These are phyloP conservation scores for Colletotrichum orbiculare DNA, from an alignment of 2,329 filamentous ascomycete species.

Conservation along the genomic window DNA sequence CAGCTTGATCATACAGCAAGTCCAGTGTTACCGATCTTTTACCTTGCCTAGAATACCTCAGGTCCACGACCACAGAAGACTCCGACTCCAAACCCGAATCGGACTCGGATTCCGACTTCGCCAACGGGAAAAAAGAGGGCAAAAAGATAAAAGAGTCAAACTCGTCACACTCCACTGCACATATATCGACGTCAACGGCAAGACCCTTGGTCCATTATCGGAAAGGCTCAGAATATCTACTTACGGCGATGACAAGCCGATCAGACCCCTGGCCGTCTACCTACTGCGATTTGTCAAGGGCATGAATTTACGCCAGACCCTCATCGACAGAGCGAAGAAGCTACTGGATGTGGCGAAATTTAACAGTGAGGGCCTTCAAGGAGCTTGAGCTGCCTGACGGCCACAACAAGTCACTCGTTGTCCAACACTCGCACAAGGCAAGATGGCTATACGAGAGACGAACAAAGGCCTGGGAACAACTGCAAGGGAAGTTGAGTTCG, in stretches of 20 bases:
- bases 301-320: not conserved
- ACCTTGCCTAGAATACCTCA: not conserved
- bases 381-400: not conserved
- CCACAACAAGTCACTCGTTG: not conserved
- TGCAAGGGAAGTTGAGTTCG: conserved; percentile 1
- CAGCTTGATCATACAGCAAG: too few relatives aligned
- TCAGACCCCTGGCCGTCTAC: not conserved
- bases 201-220: not conserved
- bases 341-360: not conserved
- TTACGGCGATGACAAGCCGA: not conserved
- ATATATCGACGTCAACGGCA: not conserved
- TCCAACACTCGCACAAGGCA: conserved; percentile 1
- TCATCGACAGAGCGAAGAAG: not conserved
- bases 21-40: not conserved
- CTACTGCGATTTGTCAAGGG: not conserved
- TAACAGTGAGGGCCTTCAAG: not conserved
- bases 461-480: conserved; percentile 8
- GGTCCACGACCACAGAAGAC: too few relatives aligned
- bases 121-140: too few relatives aligned
- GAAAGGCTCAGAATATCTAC: not conserved
- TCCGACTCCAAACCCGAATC: too few relatives aligned
- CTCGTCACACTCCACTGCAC: not conserved
- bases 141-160: too few relatives aligned
- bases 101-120: too few relatives aligned
- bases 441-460: not conserved